Evolutionary conservation across 345 rosid species (phyloP), one percentile per base, ranked within the genome.

Genomic region (Erodium maritimum): DNA sequence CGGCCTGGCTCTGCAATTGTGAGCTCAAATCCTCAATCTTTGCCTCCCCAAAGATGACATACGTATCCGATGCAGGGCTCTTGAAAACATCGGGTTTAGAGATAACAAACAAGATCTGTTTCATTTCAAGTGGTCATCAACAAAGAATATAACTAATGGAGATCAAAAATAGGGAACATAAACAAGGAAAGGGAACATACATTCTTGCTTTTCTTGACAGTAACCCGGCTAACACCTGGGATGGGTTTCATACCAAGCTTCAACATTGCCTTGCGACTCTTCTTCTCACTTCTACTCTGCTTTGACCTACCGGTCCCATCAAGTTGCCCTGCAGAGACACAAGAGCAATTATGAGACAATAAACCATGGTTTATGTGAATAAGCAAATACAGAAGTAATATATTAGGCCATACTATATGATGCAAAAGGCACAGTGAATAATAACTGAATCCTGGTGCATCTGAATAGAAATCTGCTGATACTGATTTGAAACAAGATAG

Each of bases 11-110:
- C 71, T 88, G 96, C 51, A 88, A 82, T 61, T 88, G 96, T 2
- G 96, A 82, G 76, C 94, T 88, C 66, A 88, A 64, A 63, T 88
- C 96, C 72, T 88, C 96, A 1, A 88, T 86, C 89, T 88, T 88
- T 0, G 96, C 94, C 72, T 88, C 96, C 1, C 96, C 96, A 54
- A 88, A 88, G 48, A 86, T 67, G 42, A 86, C 85, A 23, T 86
- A 88, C 0, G 94, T 88, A 59, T 88, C 91, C 8, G 96, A 86
- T 50, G 86, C 72, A 51, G 96, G 91, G 65, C 94, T 88, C 79
- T 88, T 86, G 81, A 83, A 88, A 54, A 88, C 94, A 71, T 88
- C 96, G 16, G 91, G 94, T 73, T 83, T 88, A 14, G 94, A 85
- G 65, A 88, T 83, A 54, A 88, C 88, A 56, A 88, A 88, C 69